Percentiles rank a stretch among this genome's conserved stretches.
Conservation (phyloP, 169 alveolate species). For the Prorocentrum cordatum region DNA sequence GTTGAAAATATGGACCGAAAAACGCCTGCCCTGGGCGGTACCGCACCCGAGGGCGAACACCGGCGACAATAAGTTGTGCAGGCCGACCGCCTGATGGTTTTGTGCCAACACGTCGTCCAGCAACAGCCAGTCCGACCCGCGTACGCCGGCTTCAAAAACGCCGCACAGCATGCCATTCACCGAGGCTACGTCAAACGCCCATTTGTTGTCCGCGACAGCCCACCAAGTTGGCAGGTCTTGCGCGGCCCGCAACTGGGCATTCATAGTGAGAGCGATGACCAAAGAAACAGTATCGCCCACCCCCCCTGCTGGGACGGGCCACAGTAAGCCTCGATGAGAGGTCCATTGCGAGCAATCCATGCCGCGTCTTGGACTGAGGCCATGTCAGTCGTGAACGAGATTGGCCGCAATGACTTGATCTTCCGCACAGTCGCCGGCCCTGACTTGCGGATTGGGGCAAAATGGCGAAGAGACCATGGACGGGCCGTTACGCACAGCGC, state of each 20-base stretch:
- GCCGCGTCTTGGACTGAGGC: background rate
- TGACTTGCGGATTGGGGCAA: background rate
- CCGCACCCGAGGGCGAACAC: background rate
- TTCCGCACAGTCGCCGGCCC: background rate
- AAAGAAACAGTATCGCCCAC: background rate
- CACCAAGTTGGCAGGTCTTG: background rate
- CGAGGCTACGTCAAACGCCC: conserved; percentile 12
- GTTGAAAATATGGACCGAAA: background rate
- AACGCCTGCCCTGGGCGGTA: background rate
- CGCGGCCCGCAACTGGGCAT: background rate
- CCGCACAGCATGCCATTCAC: background rate
- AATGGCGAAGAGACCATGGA: background rate
- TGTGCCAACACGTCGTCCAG: background rate
- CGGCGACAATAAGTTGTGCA: background rate
- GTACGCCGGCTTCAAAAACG: background rate
- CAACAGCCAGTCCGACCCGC: background rate
- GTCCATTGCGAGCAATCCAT: background rate
- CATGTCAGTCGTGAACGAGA: background rate
- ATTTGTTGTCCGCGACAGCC: background rate
- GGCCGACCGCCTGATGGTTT: background rate
- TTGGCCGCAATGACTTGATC: background rate
- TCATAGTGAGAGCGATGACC: background rate
- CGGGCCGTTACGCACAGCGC: conserved; percentile 1
- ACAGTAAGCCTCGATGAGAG: background rate
- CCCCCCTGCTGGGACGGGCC: conserved; percentile 3